Conservation (phyloP, 202 grass and related monocot species). For the Schoenoplectus tabernaemontani region DNA sequence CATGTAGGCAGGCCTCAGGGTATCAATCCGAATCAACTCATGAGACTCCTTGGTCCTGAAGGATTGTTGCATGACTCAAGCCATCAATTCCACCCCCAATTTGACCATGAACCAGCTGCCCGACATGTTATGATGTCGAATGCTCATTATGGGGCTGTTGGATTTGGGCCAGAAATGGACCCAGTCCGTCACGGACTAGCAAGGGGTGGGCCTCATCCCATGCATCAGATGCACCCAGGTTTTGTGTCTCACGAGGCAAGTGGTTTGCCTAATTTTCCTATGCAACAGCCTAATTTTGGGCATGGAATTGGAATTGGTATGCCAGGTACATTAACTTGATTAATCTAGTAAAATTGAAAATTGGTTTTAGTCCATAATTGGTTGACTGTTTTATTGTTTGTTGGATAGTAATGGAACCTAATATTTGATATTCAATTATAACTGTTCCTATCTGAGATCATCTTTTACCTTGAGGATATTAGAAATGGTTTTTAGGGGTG, state of each 20-base stretch:
- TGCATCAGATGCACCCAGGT: slow-evolving; percentile 46
- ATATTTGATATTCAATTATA: not conserved
- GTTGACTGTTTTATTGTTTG: slow-evolving; percentile 10
- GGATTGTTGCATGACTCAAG: slow-evolving; percentile 37
- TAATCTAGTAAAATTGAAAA: slow-evolving; percentile 14
- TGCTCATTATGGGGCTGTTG: slow-evolving; percentile 51
- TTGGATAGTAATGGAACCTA: not conserved
- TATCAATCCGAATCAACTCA: not conserved
- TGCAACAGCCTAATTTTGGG: slow-evolving; percentile 64
- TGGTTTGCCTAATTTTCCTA: slow-evolving; percentile 68
- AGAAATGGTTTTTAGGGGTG: not conserved
- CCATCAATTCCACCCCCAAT: slow-evolving; percentile 49
- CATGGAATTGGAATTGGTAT: slow-evolving; percentile 55
- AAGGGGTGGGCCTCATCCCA: slow-evolving; percentile 57
- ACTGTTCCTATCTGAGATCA: not conserved
- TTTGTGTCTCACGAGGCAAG: slow-evolving; percentile 60
- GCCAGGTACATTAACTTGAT: slow-evolving; percentile 53
- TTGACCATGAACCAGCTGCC: slow-evolving; percentile 52
- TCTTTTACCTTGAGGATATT: not conserved
- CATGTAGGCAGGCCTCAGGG: not conserved
- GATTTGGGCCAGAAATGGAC: slow-evolving; percentile 14
- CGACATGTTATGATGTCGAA: slow-evolving; percentile 61
- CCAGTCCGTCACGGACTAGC: slow-evolving; percentile 43
- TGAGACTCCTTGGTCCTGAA: slow-evolving; percentile 21
- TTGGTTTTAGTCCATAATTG: slow-evolving; percentile 18